A percentile compares a stretch with the other conserved stretches of the same genome.
Conservation (phyloP, 2,329 filamentous ascomycete genomes). For the Fusarium mexicanum region DNA sequence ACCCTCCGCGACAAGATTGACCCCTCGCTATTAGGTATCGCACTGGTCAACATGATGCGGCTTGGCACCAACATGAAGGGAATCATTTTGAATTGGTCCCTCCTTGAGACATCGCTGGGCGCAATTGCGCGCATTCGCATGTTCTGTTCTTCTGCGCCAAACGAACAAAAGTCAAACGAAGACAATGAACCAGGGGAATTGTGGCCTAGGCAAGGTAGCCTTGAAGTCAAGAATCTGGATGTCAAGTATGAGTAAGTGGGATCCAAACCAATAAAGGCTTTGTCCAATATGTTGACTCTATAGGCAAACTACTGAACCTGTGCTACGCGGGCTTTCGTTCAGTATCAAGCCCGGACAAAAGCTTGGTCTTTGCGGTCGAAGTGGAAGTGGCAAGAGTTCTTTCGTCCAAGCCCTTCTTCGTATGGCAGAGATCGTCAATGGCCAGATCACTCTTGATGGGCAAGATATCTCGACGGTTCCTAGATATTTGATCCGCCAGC, state of each 20-base stretch:
- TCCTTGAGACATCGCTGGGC: slow-evolving; percentile 45
- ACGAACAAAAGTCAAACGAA: slow-evolving; percentile 34
- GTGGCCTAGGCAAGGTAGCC: slow-evolving; percentile 39
- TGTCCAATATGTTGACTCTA: slow-evolving; percentile 1
- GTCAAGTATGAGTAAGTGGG: slow-evolving; percentile 44
- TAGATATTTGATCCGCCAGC: slow-evolving; percentile 41
- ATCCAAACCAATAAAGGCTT: too few species aligned
- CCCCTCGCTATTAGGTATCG: slow-evolving; percentile 49
- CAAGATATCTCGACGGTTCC: slow-evolving; percentile 49
- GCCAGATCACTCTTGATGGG: slow-evolving; percentile 58
- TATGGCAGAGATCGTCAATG: slow-evolving; percentile 56
- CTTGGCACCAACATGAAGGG: slow-evolving; percentile 42
- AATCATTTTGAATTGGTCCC: slow-evolving; percentile 44
- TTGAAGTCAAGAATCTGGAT: slow-evolving; percentile 38
- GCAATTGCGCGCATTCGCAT: slow-evolving; percentile 44
- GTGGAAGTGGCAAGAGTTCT: slow-evolving; percentile 51
- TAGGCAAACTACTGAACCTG: slow-evolving; percentile 37
- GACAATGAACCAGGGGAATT: slow-evolving; percentile 4
- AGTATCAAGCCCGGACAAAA: slow-evolving; percentile 49
- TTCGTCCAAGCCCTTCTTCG: slow-evolving; percentile 58
- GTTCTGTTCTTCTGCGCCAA: slow-evolving; percentile 42
- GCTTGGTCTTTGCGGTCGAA: slow-evolving; percentile 58
- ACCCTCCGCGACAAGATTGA: slow-evolving; percentile 45
- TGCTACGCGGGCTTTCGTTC: slow-evolving; percentile 46
- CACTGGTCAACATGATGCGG: slow-evolving; percentile 50